A percentile compares a stretch with the other conserved stretches of the same genome.
Conservation (phyloP, 495 filamentous ascomycete species). For the Xylaria palmicola region DNA sequence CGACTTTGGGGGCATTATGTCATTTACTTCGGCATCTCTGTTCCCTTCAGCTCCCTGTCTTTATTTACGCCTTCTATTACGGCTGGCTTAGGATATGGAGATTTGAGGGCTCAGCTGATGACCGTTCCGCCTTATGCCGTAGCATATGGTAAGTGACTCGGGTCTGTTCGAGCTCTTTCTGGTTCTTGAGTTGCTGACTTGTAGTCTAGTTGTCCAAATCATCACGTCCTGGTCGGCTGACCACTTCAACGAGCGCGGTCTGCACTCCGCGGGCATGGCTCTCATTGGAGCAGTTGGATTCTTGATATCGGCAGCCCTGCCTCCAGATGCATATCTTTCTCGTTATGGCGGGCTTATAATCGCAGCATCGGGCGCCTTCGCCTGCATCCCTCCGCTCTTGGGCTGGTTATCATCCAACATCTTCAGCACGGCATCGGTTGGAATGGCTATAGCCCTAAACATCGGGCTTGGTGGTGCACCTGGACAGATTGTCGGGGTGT, state of each 20-base stretch:
- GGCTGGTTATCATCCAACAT: slow-evolving; percentile 72
- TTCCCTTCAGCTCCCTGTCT: slow-evolving; percentile 75
- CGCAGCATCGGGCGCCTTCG: slow-evolving; percentile 57
- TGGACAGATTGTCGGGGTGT: slow-evolving; percentile 70
- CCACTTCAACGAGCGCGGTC: slow-evolving; percentile 62
- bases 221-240: slow-evolving; percentile 63
- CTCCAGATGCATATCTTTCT: slow-evolving; percentile 54
- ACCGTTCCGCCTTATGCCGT: slow-evolving; percentile 79
- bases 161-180: not conserved
- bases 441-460: slow-evolving; percentile 68
- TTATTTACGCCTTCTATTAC: slow-evolving; percentile 83
- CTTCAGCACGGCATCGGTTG: slow-evolving; percentile 59
- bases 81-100: slow-evolving; percentile 65
- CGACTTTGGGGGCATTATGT: slow-evolving; percentile 68
- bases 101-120: slow-evolving; percentile 65
- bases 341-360: slow-evolving; percentile 71
- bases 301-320: slow-evolving; percentile 62
- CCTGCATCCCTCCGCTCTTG: slow-evolving; percentile 60
- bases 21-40: slow-evolving; percentile 63
- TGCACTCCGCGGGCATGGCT: slow-evolving; percentile 58
- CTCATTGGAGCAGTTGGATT: slow-evolving; percentile 65
- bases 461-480: slow-evolving; percentile 61
- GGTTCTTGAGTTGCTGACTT: slow-evolving; percentile 2
- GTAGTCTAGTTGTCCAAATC: slow-evolving; percentile 49
- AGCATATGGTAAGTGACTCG: slow-evolving; percentile 50